Base-by-base conservation (phyloP, 2,329 filamentous ascomycete genomes). In the Nothophoma quercina region DNA sequence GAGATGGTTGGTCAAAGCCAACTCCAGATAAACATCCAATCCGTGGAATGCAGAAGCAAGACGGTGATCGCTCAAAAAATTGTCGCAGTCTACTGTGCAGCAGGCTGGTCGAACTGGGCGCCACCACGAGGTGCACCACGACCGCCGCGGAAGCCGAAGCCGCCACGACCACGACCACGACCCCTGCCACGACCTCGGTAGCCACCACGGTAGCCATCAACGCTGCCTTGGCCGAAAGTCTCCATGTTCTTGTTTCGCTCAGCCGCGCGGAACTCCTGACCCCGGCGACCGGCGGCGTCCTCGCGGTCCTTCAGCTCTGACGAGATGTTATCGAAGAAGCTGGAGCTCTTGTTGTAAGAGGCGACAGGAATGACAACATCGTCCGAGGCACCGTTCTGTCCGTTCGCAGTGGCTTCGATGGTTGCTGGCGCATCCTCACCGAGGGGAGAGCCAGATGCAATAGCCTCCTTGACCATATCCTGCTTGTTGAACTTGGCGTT, bases 271-370 rank as follows among this genome's bases (percentile, higher is more conserved):
- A 95, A 96, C 73, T 96, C 91, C 39, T 90, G 86, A 25, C 91
- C 92, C 58, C 85, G 83, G 4, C 83, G 83, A 33, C 80, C 71
- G 25, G 75, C 81, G 30, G 87, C 87, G 56, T 93, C 90, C 43
- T 90, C 87, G 34, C 95, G 86, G 61, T 99, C 95, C 74, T 90
- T 96, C 57, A 90, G 84, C 72, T 99, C 95, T 62, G 91, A 96
- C 1, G 91, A 96, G 60, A 99, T 97, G 75, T 99, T 97, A 77
- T 99, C 95, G 70, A 99, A 99, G 81, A 99, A 99, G 1, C 91
- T 96, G 3, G 80, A 86, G 5, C 87, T 83, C 77, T 92, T 96
- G 79, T 97, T 93, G 78, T 99, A 99, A 0, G 85, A 83, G 23
- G 76, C 72, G 16, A 73, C 68, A 7, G 75, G 68, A 6, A 79